These are phyloP conservation scores for Anastatica hierochuntica DNA, from an alignment of 345 rosid species.

Conservation along the genomic window DNA sequence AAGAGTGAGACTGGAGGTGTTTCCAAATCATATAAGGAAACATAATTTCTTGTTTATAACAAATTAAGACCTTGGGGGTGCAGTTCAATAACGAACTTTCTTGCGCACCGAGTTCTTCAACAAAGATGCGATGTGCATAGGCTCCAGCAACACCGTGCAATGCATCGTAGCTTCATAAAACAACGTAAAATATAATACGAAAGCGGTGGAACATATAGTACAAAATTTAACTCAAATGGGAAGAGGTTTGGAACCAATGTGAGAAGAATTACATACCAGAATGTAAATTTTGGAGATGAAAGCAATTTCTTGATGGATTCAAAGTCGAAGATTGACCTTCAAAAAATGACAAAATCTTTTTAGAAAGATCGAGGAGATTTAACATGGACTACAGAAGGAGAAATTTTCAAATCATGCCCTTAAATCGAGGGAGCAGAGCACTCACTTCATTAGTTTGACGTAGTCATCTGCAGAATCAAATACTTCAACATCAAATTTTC, in stretches of 20 bases:
- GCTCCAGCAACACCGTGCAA: slow-evolving; percentile 98
- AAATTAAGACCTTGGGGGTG: slow-evolving; percentile 60
- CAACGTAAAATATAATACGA: slow-evolving; percentile 11
- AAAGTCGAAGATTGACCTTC: slow-evolving; percentile 91
- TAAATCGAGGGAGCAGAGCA: not conserved
- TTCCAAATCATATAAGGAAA: not conserved
- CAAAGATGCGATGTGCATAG: slow-evolving; percentile 82
- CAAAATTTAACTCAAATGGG: slow-evolving; percentile 2
- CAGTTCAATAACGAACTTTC: slow-evolving; percentile 85
- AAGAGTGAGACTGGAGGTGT: not conserved
- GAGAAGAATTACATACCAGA: slow-evolving; percentile 50
- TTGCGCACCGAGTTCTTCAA: slow-evolving; percentile 91
- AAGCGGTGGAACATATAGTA: not conserved
- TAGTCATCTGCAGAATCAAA: slow-evolving; percentile 90
- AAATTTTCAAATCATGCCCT: not conserved
- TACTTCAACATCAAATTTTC: slow-evolving; percentile 87
- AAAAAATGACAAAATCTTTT: not conserved
- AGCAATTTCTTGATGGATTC: slow-evolving; percentile 69
- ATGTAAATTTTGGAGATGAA: slow-evolving; percentile 74
- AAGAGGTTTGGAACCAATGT: slow-evolving; percentile 1
- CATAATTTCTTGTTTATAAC: not conserved
- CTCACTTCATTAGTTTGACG: slow-evolving; percentile 89
- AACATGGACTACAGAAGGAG: not conserved
- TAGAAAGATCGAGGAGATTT: not conserved
- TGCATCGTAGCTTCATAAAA: slow-evolving; percentile 70